Evolutionary conservation across 2,329 filamentous ascomycete species (phyloP), one percentile per base, ranked within the genome.

Genomic region (Monosporascus sp.): DNA sequence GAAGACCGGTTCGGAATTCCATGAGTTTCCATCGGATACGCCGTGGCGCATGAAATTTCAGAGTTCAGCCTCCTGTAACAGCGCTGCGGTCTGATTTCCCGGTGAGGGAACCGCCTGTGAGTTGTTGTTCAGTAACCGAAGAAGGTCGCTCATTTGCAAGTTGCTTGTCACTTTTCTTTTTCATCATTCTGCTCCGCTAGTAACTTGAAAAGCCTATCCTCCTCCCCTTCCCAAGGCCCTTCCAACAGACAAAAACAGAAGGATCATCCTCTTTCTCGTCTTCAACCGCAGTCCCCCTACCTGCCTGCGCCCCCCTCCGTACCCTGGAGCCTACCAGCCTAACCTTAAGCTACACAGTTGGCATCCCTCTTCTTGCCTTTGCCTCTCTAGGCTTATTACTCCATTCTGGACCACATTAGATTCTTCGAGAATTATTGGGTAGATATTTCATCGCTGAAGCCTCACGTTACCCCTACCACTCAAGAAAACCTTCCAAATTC

Each of bases 361-460:
- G 9, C 31, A 14, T 34, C 11, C 31, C 31, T 41, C 19, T 41
- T 41, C 38, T 41, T 41, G 17, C 38, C 38, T 41, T 19, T 41
- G 40, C 40, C 40, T 43, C 14, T 19, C 40, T 24, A 20, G 40
- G 11, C 19, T 20, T 43, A 43, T 20, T 43, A 19, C 19, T 20
- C 40, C 11, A 14, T 20, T 20, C 40, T 20, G 19, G 40, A 20
- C 43, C 43, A 46, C 43, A 46, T 46, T 46, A 46, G 43, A 46
- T 46, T 27, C 43, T 46, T 46, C 43, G 43, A 46, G 43, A 46
- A 46, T 46, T 46, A 46, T n/a, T 46, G 24, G 43, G 43, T 46
- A 46, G 43, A 27, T 46, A 46, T 26, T 46, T 26, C 24, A n/a
- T 26, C 43, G 43, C 43, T 16, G 24, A 46, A 46, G 43, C 43